Percentiles rank a stretch among this genome's conserved stretches.
Evolutionary conservation across 306 rosid species (phyloP).

Genomic region (Cucurbita pepo): DNA sequence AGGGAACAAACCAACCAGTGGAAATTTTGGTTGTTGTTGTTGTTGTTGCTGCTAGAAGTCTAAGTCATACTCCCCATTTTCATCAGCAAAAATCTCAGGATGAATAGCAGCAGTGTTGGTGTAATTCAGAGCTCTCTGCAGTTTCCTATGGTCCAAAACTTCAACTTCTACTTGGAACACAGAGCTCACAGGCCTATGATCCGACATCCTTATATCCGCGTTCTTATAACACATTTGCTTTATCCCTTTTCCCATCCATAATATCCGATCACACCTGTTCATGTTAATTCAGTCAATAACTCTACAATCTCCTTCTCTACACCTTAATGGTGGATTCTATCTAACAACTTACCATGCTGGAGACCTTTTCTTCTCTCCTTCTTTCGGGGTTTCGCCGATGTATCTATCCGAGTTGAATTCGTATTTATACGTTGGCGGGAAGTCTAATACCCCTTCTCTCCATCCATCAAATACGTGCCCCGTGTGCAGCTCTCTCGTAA

Average conservation of each 20-base stretch:
- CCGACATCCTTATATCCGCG: slow-evolving; percentile 52
- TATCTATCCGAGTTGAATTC: slow-evolving; percentile 57
- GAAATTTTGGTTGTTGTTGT: no score
- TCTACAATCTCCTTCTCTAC: no score
- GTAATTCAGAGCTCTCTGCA: slow-evolving; percentile 54
- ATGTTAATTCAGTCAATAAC: no score
- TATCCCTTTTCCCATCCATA: slow-evolving; percentile 76
- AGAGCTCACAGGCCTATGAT: slow-evolving; percentile 81
- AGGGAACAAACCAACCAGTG: background rate
- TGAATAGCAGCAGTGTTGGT: slow-evolving; percentile 50
- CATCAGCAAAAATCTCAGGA: slow-evolving; percentile 44
- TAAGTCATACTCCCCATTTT: slow-evolving; percentile 19
- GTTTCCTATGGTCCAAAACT: slow-evolving; percentile 67
- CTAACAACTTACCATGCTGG: slow-evolving; percentile 73
- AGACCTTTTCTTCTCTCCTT: slow-evolving; percentile 80
- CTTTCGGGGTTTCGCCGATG: slow-evolving; percentile 60
- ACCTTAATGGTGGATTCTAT: background rate
- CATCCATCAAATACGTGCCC: slow-evolving; percentile 89
- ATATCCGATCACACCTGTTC: slow-evolving; percentile 79
- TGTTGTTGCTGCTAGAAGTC: background rate
- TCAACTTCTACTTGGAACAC: slow-evolving; percentile 61
- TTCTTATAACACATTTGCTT: slow-evolving; percentile 52
- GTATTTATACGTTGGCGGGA: slow-evolving; percentile 92
- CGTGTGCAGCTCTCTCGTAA: slow-evolving; percentile 45
- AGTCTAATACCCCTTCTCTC: slow-evolving; percentile 69